Conservation (phyloP, 768 basidiomycete genomes). For the Xerocomellus intermedius region DNA sequence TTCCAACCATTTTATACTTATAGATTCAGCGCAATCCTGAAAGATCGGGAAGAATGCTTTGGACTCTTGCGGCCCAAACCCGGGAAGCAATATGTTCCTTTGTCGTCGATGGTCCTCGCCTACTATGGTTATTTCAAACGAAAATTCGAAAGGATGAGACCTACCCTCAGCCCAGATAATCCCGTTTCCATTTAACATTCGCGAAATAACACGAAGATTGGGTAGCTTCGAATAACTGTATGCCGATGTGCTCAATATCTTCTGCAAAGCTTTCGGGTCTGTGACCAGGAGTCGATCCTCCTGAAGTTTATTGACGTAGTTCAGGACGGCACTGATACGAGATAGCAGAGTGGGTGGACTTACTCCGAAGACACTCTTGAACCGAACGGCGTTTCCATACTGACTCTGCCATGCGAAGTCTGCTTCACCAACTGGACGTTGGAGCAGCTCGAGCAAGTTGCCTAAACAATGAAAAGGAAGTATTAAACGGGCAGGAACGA, state of each 20-base stretch:
- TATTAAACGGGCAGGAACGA: not conserved
- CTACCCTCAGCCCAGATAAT: constrained; percentile 42
- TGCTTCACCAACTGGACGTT: constrained; percentile 24
- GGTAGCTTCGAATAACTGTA: constrained; percentile 41
- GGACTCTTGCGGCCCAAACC: constrained; percentile 51
- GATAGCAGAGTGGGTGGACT: not conserved
- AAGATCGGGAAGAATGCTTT: constrained; percentile 52
- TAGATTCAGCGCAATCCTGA: constrained; percentile 15
- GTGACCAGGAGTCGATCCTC: constrained; percentile 44
- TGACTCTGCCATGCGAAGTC: constrained; percentile 31
- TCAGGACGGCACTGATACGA: not conserved
- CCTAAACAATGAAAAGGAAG: constrained; percentile 16
- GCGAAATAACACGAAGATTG: constrained; percentile 16
- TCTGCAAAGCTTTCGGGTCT: constrained; percentile 45
- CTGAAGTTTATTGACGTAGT: constrained; percentile 27
- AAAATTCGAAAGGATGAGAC: not conserved
- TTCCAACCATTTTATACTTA: constrained; percentile 20
- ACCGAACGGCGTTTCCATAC: constrained; percentile 27
- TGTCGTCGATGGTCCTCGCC: constrained; percentile 50
- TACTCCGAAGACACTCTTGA: constrained; percentile 26
- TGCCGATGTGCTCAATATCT: constrained; percentile 40
- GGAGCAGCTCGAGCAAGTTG: constrained; percentile 24
- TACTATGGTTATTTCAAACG: constrained; percentile 17
- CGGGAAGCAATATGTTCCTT: constrained; percentile 51
- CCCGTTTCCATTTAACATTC: constrained; percentile 29